phyloP scores from a whole-genome alignment of 768 basidiomycete genomes.

The Rhodotorula graminis region DNA sequence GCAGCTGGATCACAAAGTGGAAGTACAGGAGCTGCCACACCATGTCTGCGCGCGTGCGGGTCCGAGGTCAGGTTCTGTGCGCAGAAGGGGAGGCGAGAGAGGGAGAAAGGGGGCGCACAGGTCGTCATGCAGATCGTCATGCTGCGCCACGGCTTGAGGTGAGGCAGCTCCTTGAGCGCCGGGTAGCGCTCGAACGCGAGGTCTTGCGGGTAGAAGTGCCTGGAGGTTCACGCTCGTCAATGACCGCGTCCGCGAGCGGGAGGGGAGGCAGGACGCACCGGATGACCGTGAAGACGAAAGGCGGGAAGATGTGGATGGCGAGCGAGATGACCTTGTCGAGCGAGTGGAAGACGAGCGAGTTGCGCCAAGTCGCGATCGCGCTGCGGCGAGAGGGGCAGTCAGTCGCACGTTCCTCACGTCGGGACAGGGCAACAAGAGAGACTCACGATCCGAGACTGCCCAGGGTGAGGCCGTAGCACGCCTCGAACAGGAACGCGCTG shows the following conservation, averaged over 20 bases:
- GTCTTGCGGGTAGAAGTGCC: constrained; percentile 81
- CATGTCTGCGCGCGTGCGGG: constrained; percentile 57
- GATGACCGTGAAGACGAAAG: constrained; percentile 85
- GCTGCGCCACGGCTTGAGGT: constrained; percentile 65
- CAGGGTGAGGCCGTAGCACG: constrained; percentile 87
- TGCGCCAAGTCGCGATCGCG: constrained; percentile 96
- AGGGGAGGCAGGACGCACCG: constrained; percentile 53
- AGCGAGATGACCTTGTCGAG: constrained; percentile 88
- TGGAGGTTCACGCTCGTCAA: constrained; percentile 42
- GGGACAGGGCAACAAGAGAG: too few species aligned
- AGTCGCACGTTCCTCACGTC: constrained; percentile 52
- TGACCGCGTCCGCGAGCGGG: too few species aligned
- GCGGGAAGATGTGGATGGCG: constrained; percentile 90
- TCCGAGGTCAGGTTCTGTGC: neutral
- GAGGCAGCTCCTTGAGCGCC: constrained; percentile 65
- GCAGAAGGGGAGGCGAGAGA: too few species aligned
- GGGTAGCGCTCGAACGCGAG: constrained; percentile 67
- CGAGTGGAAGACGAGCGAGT: constrained; percentile 96
- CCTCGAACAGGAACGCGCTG: constrained; percentile 72
- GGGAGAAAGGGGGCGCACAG: constrained; percentile 64
- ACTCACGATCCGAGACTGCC: constrained; percentile 48
- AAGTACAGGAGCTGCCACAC: constrained; percentile 92
- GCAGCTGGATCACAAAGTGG: constrained; percentile 89
- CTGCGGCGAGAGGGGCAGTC: constrained; percentile 50
- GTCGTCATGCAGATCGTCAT: constrained; percentile 74